A percentile compares a stretch with the other conserved stretches of the same genome.
Conservation (phyloP, 208 protist genomes). For the Trypanosoma platydactyli region DNA sequence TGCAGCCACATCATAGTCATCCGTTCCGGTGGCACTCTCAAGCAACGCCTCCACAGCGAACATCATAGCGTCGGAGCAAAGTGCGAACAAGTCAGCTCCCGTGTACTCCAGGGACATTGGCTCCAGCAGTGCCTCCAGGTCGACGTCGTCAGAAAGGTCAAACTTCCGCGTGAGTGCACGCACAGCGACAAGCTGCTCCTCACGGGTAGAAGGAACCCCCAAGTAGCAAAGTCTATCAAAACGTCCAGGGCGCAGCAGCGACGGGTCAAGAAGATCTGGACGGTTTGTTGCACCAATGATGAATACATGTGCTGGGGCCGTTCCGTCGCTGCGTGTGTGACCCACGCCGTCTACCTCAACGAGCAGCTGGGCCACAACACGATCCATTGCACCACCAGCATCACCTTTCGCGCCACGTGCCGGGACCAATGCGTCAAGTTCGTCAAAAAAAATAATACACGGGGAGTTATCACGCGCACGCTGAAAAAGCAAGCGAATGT, state of each 20-base stretch:
- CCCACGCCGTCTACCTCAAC: constrained; percentile 90
- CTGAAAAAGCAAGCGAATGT: constrained; percentile 90
- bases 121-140: constrained; percentile 53
- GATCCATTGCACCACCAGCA: constrained; percentile 92
- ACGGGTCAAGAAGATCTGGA: constrained; percentile 90
- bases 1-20: background rate
- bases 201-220: constrained; percentile 69
- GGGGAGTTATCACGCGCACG: constrained; percentile 85
- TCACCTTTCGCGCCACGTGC: constrained; percentile 87
- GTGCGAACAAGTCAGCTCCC: constrained; percentile 95
- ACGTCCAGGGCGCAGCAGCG: constrained; percentile 90
- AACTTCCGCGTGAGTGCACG: constrained; percentile 87
- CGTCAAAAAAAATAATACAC: constrained; percentile 95
- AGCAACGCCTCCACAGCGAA: constrained; percentile 90
- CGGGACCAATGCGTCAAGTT: constrained; percentile 90
- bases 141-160: constrained; percentile 60
- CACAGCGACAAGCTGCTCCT: constrained; percentile 81
- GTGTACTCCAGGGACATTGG: constrained; percentile 87
- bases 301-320: constrained; percentile 81
- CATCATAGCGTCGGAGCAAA: constrained; percentile 95
- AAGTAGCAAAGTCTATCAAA: constrained; percentile 92
- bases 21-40: constrained; percentile 29
- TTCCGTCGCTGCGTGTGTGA: constrained; percentile 72
- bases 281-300: constrained; percentile 93
- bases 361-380: constrained; percentile 92